Base-by-base conservation (phyloP, 345 rosid genomes). In the Draba incana region DNA sequence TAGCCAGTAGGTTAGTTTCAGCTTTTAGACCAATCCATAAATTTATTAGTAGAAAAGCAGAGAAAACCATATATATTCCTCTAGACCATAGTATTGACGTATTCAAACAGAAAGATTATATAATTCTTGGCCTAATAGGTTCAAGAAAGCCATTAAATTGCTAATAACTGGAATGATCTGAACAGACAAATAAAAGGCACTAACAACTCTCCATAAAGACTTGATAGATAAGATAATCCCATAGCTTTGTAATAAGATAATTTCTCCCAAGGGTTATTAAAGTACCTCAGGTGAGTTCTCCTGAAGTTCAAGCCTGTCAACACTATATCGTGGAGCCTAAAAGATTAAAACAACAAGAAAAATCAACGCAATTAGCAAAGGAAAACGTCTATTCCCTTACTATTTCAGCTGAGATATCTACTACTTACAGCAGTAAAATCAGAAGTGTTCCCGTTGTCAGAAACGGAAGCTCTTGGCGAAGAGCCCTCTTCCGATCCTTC, bases 401-500 rank as follows among this genome's bases (percentile, higher is more conserved):
- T 33, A 43, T 4, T 11, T 10, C 16, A 61, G 14, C 59, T 46
- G 48, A 57, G 64, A 57, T 20, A 2, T 51, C 11, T 5, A 84
- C 90, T 83, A 84, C 90, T 83, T 64, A 89, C 98, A 60, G 80
- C 68, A 48, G 87, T 12, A 52, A 66, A 79, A 42, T 89, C 98
- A 35, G 89, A 62, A 69, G 57, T 71, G 56, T 57, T 75, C 41
- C 90, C 85, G 57, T 80, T 81, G 52, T 86, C 96, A 0, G 91
- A 88, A 9, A 88, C 70, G 8, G 95, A 86, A 46, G 82, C 84
- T 54, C 84, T 82, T 3, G 96, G 98, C 2, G 94, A 81, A 68
- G 87, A 84, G 16, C 91, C 96, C 68, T 92, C 96, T 80, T 89
- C 96, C 0, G 95, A 86, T 6, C 80, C 98, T 81, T 87, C 86